These are phyloP conservation scores for Fusarium mexicanum DNA, from an alignment of 2,329 filamentous ascomycete species.

Conservation along the genomic window DNA sequence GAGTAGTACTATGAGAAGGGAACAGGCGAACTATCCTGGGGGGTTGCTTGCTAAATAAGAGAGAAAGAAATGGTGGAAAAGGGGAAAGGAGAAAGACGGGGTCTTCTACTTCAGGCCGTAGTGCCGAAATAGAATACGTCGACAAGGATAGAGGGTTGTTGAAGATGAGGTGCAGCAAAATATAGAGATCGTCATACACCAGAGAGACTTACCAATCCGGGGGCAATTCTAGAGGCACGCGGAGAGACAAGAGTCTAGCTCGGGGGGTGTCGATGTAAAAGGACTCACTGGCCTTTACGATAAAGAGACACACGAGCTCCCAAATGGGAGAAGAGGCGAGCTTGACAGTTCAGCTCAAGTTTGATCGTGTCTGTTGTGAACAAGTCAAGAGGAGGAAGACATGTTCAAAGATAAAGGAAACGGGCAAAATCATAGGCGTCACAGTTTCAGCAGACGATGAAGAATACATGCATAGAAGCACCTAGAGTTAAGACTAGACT, in stretches of 20 bases:
- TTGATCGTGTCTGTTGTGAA: not conserved
- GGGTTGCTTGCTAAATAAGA: slow-evolving; percentile 11
- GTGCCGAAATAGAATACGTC: not conserved
- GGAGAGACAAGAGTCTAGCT: not conserved
- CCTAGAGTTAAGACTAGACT: not conserved
- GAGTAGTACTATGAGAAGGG: not conserved
- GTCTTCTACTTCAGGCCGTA: slow-evolving; percentile 7
- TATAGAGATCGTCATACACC: slow-evolving; percentile 43
- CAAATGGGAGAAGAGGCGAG: not conserved
- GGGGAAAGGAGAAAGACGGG: not conserved
- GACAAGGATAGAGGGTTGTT: slow-evolving; percentile 1
- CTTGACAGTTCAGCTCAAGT: not conserved
- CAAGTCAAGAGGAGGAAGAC: not conserved
- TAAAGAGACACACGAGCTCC: slow-evolving; percentile 18
- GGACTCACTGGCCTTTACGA: not conserved
- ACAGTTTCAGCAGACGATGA: slow-evolving; percentile 12
- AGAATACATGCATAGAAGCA: not conserved
- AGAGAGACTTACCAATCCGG: slow-evolving; percentile 40
- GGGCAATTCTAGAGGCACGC: slow-evolving; percentile 21
- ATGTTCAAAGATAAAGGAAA: not conserved
- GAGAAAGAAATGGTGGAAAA: not conserved
- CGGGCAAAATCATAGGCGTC: slow-evolving; percentile 29
- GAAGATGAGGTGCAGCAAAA: slow-evolving; percentile 27
- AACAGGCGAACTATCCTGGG: no score
- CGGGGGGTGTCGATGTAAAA: not conserved